Percentiles rank a stretch among this genome's conserved stretches.
phyloP scores from a whole-genome alignment of 768 basidiomycete species.

The Lentinula sp. region DNA sequence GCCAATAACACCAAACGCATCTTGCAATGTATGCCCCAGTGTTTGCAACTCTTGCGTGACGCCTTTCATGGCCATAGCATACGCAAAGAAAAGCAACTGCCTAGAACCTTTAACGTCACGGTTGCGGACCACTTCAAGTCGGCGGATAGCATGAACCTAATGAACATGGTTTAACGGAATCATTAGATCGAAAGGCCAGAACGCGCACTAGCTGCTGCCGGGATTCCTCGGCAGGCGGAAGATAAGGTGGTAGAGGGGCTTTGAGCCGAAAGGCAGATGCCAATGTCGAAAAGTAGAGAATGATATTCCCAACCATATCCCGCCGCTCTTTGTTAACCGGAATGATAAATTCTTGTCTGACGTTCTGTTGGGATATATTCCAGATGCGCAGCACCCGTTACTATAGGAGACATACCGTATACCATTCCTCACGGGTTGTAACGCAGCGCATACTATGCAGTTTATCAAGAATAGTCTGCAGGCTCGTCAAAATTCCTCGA shows the following conservation, averaged over 20 bases:
- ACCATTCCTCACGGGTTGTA: slow-evolving; percentile 94
- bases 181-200: background rate
- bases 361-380: slow-evolving; percentile 43
- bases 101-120: slow-evolving; percentile 76
- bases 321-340: slow-evolving; percentile 86
- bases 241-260: slow-evolving; percentile 91
- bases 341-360: slow-evolving; percentile 81
- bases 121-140: slow-evolving; percentile 82
- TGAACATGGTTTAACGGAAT: background rate
- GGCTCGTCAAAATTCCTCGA: slow-evolving; percentile 71
- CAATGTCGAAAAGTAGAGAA: slow-evolving; percentile 80
- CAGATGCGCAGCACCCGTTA: background rate
- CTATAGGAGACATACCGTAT: slow-evolving; percentile 41
- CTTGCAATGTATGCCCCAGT: slow-evolving; percentile 76
- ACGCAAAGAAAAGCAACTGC: slow-evolving; percentile 90
- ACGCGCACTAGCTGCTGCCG: slow-evolving; percentile 65
- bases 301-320: slow-evolving; percentile 94
- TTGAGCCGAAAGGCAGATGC: slow-evolving; percentile 79
- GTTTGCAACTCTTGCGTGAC: slow-evolving; percentile 85
- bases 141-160: slow-evolving; percentile 78
- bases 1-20: slow-evolving; percentile 90
- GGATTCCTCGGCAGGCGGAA: slow-evolving; percentile 88
- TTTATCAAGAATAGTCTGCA: slow-evolving; percentile 83
- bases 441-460: slow-evolving; percentile 96
- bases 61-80: slow-evolving; percentile 82